Conservation (phyloP, 1,139 yeast species). For the Blastobotrys persicus region DNA sequence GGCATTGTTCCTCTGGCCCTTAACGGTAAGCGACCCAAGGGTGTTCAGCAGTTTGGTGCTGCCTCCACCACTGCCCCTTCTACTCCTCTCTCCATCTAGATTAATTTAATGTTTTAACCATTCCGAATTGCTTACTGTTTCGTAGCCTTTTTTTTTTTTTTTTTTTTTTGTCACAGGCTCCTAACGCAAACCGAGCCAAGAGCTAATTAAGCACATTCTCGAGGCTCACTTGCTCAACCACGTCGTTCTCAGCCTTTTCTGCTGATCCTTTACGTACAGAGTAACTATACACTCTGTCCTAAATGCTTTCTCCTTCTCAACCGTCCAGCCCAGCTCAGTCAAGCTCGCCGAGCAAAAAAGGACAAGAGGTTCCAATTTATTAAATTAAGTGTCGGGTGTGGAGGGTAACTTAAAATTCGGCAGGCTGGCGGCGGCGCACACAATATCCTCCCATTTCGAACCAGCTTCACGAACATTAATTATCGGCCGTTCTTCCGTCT, state of each 20-base stretch:
- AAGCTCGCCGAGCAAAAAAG: background rate
- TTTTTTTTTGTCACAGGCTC: too few species aligned
- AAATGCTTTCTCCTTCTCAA: too few species aligned
- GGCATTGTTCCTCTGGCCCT: constrained; percentile 47
- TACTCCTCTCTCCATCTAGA: constrained; percentile 33
- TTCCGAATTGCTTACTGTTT: background rate
- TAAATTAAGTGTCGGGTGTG: background rate
- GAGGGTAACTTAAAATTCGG: background rate
- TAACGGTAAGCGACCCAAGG: constrained; percentile 41
- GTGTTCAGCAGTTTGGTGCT: constrained; percentile 40
- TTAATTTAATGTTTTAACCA: constrained; percentile 2
- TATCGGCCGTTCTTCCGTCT: too few species aligned
- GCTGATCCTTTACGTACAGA: too few species aligned
- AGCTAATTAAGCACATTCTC: too few species aligned
- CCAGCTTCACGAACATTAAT: background rate
- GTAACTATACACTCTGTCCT: too few species aligned
- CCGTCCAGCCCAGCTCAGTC: too few species aligned
- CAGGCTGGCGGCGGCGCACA: background rate
- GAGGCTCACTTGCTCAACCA: too few species aligned
- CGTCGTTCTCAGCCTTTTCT: too few species aligned
- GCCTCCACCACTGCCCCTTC: constrained; percentile 34
- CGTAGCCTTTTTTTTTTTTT: too few species aligned
- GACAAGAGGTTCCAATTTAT: background rate
- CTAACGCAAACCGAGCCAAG: too few species aligned
- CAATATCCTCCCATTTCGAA: background rate